These are phyloP conservation scores for Mycena pura DNA, from an alignment of 768 basidiomycete genomes.

Conservation along the genomic window DNA sequence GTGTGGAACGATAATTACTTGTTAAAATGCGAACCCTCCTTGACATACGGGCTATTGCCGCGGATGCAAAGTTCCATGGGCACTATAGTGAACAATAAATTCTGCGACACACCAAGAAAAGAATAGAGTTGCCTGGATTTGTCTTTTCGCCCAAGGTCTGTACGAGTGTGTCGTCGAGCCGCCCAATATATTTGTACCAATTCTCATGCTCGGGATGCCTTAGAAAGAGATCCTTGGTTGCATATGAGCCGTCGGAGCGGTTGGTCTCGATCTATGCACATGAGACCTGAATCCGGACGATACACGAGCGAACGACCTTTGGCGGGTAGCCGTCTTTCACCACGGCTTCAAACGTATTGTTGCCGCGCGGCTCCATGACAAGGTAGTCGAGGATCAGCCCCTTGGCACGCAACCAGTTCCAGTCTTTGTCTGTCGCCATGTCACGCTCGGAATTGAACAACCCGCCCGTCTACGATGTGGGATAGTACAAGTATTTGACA, in stretches of 20 bases:
- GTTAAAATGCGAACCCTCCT: conserved; percentile 38
- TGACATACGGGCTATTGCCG: conserved; percentile 52
- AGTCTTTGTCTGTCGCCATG: conserved; percentile 56
- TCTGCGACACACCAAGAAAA: background rate
- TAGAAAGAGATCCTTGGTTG: conserved; percentile 61
- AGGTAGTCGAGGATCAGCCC: conserved; percentile 43
- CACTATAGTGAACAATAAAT: conserved; percentile 29
- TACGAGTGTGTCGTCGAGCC: conserved; percentile 62
- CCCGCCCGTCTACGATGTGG: conserved; percentile 38
- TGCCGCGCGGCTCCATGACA: conserved; percentile 49
- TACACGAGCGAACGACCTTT: conserved; percentile 39
- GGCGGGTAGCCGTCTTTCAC: conserved; percentile 59
- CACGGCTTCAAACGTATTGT: conserved; percentile 52
- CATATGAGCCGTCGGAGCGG: conserved; percentile 58
- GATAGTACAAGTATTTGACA: background rate
- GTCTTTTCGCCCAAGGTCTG: conserved; percentile 59
- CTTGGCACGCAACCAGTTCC: conserved; percentile 56
- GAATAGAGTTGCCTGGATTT: conserved; percentile 44
- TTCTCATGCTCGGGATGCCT: conserved; percentile 47
- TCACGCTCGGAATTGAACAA: conserved; percentile 57
- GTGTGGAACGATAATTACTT: background rate
- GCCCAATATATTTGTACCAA: conserved; percentile 56
- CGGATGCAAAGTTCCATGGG: conserved; percentile 60
- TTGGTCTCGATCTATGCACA: conserved; percentile 42
- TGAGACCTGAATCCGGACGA: background rate